A percentile compares a stretch with the other conserved stretches of the same genome.
phyloP scores from a whole-genome alignment of 192 early-diverging fungal species.

The Gaertneriomyces semiglobifer region DNA sequence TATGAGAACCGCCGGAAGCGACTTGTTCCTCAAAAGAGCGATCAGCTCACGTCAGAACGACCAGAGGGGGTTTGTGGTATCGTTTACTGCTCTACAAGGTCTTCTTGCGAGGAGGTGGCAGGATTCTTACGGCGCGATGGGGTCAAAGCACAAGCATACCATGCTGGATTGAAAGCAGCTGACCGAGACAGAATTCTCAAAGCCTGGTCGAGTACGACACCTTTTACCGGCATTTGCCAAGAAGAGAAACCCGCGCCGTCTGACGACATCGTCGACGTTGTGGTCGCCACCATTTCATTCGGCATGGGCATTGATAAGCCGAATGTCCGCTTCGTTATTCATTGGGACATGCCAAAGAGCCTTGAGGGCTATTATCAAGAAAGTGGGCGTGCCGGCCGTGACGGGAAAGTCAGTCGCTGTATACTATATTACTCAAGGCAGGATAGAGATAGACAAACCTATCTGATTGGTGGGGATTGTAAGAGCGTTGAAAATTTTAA shows the following conservation, averaged over 20 bases:
- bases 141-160: constrained; percentile 40
- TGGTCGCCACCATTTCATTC: constrained; percentile 50
- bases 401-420: constrained; percentile 39
- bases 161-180: constrained; percentile 35
- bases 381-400: constrained; percentile 51
- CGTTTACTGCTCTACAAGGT: constrained; percentile 49
- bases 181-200: constrained; percentile 23
- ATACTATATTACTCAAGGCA: constrained; percentile 44
- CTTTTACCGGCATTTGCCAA: constrained; percentile 1
- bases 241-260: constrained; percentile 1
- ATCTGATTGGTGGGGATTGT: constrained; percentile 11
- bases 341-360: constrained; percentile 84
- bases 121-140: constrained; percentile 28
- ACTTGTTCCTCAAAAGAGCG: neutral
- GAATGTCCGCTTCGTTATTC: constrained; percentile 91
- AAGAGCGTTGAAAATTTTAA: constrained; percentile 27
- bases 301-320: constrained; percentile 98
- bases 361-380: constrained; percentile 84
- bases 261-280: constrained; percentile 36
- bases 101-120: constrained; percentile 40
- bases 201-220: constrained; percentile 33
- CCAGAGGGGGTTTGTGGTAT: constrained; percentile 43
- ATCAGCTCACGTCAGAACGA: constrained; percentile 11
- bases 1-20: constrained; percentile 29
- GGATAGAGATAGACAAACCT: constrained; percentile 41